These are phyloP conservation scores for Phaffia tasmanica DNA, from an alignment of 768 basidiomycete species.

Conservation along the genomic window DNA sequence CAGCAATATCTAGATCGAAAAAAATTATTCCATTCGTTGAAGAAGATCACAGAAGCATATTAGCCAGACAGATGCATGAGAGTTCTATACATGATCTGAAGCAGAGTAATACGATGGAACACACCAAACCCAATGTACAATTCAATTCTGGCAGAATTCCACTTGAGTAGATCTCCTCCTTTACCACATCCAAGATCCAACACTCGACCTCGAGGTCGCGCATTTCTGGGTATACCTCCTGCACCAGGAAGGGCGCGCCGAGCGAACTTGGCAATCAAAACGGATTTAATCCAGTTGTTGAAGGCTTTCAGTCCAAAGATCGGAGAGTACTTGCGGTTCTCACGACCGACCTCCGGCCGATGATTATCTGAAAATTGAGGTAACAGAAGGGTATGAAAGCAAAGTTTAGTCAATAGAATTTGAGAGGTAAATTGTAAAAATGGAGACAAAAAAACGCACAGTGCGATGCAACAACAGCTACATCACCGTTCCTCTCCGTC, in stretches of 20 bases:
- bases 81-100: not conserved
- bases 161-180: constrained; percentile 92
- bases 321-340: constrained; percentile 72
- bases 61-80: not conserved
- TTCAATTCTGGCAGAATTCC: constrained; percentile 71
- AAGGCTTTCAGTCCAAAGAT: constrained; percentile 95
- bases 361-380: constrained; percentile 59
- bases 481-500: too few species aligned
- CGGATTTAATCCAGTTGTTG: constrained; percentile 99
- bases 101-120: constrained; percentile 21
- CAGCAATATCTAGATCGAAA: constrained; percentile 61
- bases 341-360: constrained; percentile 79
- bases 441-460: too few species aligned
- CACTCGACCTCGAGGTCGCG: constrained; percentile 52
- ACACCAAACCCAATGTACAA: constrained; percentile 73
- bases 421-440: too few species aligned
- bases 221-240: constrained; percentile 28
- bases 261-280: constrained; percentile 81
- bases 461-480: too few species aligned
- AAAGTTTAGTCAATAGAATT: too few species aligned
- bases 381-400: not conserved
- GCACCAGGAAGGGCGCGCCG: constrained; percentile 50
- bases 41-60: constrained; percentile 6
- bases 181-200: constrained; percentile 98
- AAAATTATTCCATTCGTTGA: constrained; percentile 9